phyloP scores from a whole-genome alignment of 371 early-diverging fungal species.

The Mortierella sp. region DNA sequence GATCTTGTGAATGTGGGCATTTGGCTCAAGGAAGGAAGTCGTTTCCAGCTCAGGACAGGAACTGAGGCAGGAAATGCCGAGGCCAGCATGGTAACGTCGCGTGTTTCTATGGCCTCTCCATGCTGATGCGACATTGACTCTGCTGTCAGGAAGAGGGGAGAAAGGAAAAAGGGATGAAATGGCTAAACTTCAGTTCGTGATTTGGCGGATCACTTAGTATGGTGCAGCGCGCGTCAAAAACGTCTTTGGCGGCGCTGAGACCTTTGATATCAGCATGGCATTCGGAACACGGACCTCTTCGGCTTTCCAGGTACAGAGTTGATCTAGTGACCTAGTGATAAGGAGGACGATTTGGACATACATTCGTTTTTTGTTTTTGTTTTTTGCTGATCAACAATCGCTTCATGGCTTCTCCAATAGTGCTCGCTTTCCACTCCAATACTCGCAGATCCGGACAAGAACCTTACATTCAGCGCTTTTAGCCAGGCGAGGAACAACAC shows the following conservation, averaged over 20 bases:
- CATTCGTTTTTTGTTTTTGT: too few relatives aligned
- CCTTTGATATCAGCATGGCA: conserved; percentile 72
- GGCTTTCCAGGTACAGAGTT: conserved; percentile 69
- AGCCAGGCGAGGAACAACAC: conserved; percentile 54
- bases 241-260: conserved; percentile 87
- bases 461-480: conserved; percentile 47
- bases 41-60: conserved; percentile 80
- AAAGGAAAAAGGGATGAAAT: too few relatives aligned
- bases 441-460: conserved; percentile 45
- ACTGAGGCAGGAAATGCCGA: conserved; percentile 87
- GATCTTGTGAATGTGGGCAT: conserved; percentile 75
- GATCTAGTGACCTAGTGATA: not conserved
- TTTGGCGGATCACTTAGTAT: conserved; percentile 55
- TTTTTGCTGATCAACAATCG: not conserved
- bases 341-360: too few relatives aligned
- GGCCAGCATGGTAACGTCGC: conserved; percentile 75
- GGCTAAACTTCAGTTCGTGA: too few relatives aligned
- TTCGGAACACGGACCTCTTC: conserved; percentile 80
- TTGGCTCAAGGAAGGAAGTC: conserved; percentile 73
- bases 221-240: conserved; percentile 78
- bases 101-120: not conserved
- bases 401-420: not conserved
- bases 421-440: conserved; percentile 35
- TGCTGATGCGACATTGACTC: not conserved
- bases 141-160: too few relatives aligned